Evolutionary conservation across 2,329 filamentous ascomycete genomes (phyloP), one percentile per base, ranked within the genome.

Genomic region (Calonectria leucothoes): DNA sequence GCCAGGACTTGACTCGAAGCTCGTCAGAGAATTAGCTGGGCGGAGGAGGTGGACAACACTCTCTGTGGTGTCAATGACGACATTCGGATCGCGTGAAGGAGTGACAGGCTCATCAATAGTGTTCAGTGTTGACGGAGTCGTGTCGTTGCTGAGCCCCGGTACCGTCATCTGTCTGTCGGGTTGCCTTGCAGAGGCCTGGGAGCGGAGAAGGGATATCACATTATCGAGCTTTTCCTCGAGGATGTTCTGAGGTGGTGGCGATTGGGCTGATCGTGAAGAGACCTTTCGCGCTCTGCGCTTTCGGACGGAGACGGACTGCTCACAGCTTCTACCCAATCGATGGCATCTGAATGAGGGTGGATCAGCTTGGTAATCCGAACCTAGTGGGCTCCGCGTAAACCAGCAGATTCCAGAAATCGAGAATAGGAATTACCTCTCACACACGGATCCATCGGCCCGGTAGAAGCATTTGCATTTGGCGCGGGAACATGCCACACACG

Each of bases 391-490:
- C 6, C 23, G 10, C 23, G 17, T 55, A 48, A n/a, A 17, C 23
- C 3, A 33, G 11, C n/a, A 51, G 37, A 15, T n/a, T 29, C 25
- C 20, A 7, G 4, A 10, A 37, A 17, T 3, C 17, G n/a, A 17
- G 10, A 37, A 25, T 15, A 1, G 11, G 3, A n/a, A 70, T 69
- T 71, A 80, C 78, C 87, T 85, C 65, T 86, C 84, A 70, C 84
- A 85, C 12, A 63, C 74, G 8, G 75, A 67, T 14, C 80, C 82
- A 15, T 70, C 76, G 4, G 77, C 71, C 25, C 82, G 79, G 51
- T 85, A 80, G 33, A 86, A 83, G 74, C 86, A 88, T 79, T 86
- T 87, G 79, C 86, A 86, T 70, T 87, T 88, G 39, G 86, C 85
- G 59, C 83, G 84, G 59, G 83, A 82, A 75, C 86, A 88, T 68